These are phyloP conservation scores for Tulasnella sp. DNA, from an alignment of 768 basidiomycete species.

Conservation along the genomic window DNA sequence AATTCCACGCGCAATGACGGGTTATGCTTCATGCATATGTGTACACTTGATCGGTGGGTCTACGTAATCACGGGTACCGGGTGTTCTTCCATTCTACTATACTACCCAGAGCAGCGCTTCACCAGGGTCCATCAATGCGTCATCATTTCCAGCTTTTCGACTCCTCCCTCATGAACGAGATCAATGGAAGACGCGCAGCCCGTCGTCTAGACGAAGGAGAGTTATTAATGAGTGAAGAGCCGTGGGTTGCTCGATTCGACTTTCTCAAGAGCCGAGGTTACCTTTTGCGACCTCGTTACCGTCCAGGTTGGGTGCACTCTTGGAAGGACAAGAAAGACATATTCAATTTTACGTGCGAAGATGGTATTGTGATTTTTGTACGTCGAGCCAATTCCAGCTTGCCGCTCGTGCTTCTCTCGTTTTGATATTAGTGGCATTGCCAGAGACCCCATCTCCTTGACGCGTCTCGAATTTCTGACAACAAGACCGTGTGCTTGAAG, in stretches of 20 bases:
- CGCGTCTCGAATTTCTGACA: conserved; percentile 20
- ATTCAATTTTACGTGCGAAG: neutral
- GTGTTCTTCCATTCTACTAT: too few species aligned
- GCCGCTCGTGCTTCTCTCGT: too few species aligned
- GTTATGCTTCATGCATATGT: neutral
- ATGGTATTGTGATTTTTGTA: neutral
- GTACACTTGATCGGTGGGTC: too few species aligned
- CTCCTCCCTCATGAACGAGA: neutral
- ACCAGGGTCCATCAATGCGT: neutral
- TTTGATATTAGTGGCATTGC: too few species aligned
- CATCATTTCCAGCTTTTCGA: neutral
- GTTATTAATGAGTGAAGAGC: neutral
- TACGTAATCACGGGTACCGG: too few species aligned
- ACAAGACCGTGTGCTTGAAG: neutral
- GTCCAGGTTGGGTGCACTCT: conserved; percentile 27
- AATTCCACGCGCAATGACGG: neutral
- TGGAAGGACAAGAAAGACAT: neutral
- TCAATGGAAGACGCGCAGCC: neutral
- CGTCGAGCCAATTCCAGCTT: neutral
- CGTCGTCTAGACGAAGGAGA: neutral
- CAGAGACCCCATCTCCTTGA: conserved; percentile 20
- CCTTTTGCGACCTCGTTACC: conserved; percentile 31
- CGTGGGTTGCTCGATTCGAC: conserved; percentile 17
- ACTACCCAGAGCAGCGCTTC: neutral
- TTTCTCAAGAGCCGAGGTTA: conserved; percentile 28